Base-by-base conservation (phyloP, 306 rosid genomes). In the Rosa multiflora region DNA sequence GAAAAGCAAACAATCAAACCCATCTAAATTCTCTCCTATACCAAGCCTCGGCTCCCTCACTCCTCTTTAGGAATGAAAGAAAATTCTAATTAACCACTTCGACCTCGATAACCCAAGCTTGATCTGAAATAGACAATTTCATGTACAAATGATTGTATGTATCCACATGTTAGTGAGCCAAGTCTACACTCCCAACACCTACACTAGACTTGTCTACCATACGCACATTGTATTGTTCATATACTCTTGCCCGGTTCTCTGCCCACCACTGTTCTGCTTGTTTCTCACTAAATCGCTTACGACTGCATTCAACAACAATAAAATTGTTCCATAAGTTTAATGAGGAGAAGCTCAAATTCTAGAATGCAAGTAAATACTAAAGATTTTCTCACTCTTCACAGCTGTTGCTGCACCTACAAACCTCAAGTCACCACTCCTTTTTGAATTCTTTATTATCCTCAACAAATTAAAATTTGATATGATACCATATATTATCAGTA, bases 251-350 rank as follows among this genome's bases (percentile, higher is more conserved):
- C 0, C 98, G 94, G 71, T 95, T 95, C 84, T 90, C 99, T 17
- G 98, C 93, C 99, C 99, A 95, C 99, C 99, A 93, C 73, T 87
- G 91, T 85, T 93, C 98, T 79, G 99, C 99, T 83, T 95, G 96
- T 79, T 90, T 95, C 88, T 95, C 97, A 44, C 96, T 95, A 78
- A 95, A 95, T 80, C 99, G 91, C 86, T 93, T 95, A 70, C 99
- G 97, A 83, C 99, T 92, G 90, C 88, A 90, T 48, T 84, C 66
- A 80, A 47, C 80, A 82, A 48, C 17, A 21, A 61, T 70, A n/a
- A n/a, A 72, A 56, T 39, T 17, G 46, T 3, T 29, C n/a, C 14
- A n/a, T 40, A 29, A 68, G 29, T 47, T 17, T 47, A 46, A 35
- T 11, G 32, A 26, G 49, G 26, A 32, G 13, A 62, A 61, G 59